phyloP scores from a whole-genome alignment of 179 eudicot genomes.

The Amaranthus tricolor region DNA sequence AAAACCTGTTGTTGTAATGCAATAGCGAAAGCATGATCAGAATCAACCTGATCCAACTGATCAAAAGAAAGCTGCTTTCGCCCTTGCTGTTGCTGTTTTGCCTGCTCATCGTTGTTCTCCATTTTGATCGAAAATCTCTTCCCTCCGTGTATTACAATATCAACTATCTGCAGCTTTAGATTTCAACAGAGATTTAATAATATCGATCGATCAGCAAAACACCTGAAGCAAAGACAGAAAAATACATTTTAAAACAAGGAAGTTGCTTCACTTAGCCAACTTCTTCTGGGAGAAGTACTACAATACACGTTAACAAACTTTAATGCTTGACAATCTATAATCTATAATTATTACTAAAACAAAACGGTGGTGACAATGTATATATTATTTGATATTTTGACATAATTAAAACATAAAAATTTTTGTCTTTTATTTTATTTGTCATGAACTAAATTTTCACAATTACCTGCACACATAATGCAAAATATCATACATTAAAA shows the following conservation, averaged over 20 bases:
- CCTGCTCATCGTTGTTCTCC: constrained; percentile 28
- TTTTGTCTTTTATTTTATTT: too few relatives aligned
- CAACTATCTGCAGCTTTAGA: constrained; percentile 14
- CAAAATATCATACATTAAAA: too few relatives aligned
- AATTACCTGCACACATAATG: too few relatives aligned
- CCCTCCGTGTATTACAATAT: background rate
- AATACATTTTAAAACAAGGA: background rate
- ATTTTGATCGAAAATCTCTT: constrained; percentile 4
- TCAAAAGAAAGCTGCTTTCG: constrained; percentile 22
- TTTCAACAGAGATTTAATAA: constrained; percentile 3
- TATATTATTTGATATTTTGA: too few relatives aligned
- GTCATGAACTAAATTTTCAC: too few relatives aligned
- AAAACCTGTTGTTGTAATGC: constrained; percentile 38
- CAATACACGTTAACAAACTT: constrained; percentile 26
- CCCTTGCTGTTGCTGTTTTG: constrained; percentile 13
- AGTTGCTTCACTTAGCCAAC: constrained; percentile 21
- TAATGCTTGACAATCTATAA: constrained; percentile 13
- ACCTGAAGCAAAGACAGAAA: background rate
- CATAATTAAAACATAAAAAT: too few relatives aligned
- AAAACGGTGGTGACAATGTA: too few relatives aligned
- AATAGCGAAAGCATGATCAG: constrained; percentile 33
- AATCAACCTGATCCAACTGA: constrained; percentile 28
- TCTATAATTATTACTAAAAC: too few relatives aligned
- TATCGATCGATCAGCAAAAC: constrained; percentile 9
- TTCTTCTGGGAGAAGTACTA: constrained; percentile 23